A percentile compares a stretch with the other conserved stretches of the same genome.
Conservation (phyloP, 163 green algal species). For the Chlorella variabilis region DNA sequence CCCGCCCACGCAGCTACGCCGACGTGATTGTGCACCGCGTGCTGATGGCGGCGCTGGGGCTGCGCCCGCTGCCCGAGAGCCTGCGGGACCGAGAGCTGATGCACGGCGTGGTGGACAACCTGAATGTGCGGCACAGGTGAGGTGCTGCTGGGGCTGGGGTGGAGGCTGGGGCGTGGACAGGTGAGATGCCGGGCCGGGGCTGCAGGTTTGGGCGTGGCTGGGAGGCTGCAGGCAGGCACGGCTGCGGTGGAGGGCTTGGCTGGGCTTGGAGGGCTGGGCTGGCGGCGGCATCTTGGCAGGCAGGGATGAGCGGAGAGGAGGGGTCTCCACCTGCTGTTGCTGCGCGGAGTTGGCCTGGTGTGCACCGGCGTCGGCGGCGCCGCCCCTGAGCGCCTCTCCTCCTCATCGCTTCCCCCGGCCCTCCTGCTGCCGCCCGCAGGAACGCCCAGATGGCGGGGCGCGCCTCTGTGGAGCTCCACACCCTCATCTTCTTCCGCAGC, state of each 20-base stretch:
- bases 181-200: neutral
- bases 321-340: no score
- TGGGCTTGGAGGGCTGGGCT: neutral
- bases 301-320: no score
- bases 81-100: slow-evolving; percentile 50
- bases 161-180: neutral
- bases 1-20: slow-evolving; percentile 80
- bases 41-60: slow-evolving; percentile 83
- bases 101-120: slow-evolving; percentile 67
- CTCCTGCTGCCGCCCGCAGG: slow-evolving; percentile 5
- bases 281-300: no score
- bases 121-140: slow-evolving; percentile 90
- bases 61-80: slow-evolving; percentile 75
- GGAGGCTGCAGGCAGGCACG: no score
- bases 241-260: neutral
- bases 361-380: no score
- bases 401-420: no score
- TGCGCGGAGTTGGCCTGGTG: no score
- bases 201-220: no score
- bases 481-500: slow-evolving; percentile 95
- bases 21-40: slow-evolving; percentile 97
- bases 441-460: slow-evolving; percentile 95
- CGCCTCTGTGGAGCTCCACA: slow-evolving; percentile 94
- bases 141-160: neutral
- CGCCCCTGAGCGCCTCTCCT: no score